Evolutionary conservation across 768 basidiomycete species (phyloP), one percentile per base, ranked within the genome.

Genomic region (Favolaschia claudopus): DNA sequence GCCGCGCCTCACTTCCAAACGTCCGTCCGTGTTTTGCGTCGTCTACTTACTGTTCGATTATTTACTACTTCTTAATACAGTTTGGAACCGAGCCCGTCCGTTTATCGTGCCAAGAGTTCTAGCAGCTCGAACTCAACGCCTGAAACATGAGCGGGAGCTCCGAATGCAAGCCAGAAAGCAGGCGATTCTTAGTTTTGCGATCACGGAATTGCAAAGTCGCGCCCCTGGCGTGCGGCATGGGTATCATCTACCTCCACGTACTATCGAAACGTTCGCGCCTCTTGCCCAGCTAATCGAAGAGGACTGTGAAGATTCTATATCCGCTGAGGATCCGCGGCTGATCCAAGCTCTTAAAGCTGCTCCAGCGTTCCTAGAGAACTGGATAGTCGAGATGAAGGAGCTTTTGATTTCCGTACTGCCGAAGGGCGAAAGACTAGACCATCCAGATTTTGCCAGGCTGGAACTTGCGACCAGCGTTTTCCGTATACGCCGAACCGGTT

Each of bases 1-100:
- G 40, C 56, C 39, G 3, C 46, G 56, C n/a, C 48, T 58, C 27
- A 58, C 56, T 12, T 50, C 56, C 31, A 58, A 25, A 22, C 5
- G 56, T 51, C 32, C n/a, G 47, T 51, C 10, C 9, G 24, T 15
- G 0, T 42, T 5, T n/a, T n/a, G n/a, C n/a, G n/a, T 33, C 14
- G 12, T 22, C 24, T 1, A 20, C 14, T 48, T 10, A 10, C 5
- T 27, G 1, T 3, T 25, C 13, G 20, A 3, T 2, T 24, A 2
- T 12, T 25, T 28, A 19, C n/a, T 12, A 17, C 6, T 20, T 27
- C 5, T 12, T 15, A 10, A 13, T n/a, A 3, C 31, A 58, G 56
- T 58, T 31, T 58, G 56, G 56, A 38, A 49, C 25, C 56, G 44
- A 7, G 56, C 37, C 10, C 38, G 48, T 2, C 47, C 56, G 15